Evolutionary conservation across 441 rosid species (phyloP), one percentile per base, ranked within the genome.

Genomic region (Lepidium campestre): DNA sequence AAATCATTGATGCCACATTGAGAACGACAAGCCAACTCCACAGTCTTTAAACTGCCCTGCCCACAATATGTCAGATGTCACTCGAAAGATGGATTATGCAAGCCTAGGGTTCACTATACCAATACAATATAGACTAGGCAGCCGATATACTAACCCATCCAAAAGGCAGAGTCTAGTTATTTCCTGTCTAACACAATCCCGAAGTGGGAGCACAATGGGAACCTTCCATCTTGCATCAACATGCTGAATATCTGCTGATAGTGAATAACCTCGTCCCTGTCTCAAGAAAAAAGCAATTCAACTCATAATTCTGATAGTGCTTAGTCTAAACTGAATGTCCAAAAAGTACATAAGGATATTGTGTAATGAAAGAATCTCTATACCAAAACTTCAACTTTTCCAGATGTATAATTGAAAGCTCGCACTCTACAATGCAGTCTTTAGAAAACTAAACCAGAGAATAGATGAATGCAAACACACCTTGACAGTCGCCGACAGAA

Each of bases 241-340:
- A 62, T 86, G 82, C 67, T 94, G 99, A 68, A 94, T 85, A 79
- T 91, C 99, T 45, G 97, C 97, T 13, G 97, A 79, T 62, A 94
- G 82, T 62, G 99, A 91, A 80, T 89, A 94, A 49, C 97, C 99
- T 74, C 81, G 85, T 41, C 97, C 99, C 99, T 94, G 86, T 71
- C 59, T 61, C 69, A 49, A 57, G 62, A 60, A 15, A 15, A 13
- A 23, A 13, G 46, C 31, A 58, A 59, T 12, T 49, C 15, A 72
- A 1, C 23, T 17, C 45, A 20, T 12, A 47, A 15, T 3, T 56
- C n/a, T 10, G 3, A 22, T 32, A 49, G 13, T 50, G 4, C n/a
- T 6, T 31, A 41, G 56, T 34, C 61, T 49, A n/a, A 14, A 35
- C 6, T 3, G 10, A 17, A 17, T 61, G 27, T 42, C 40, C 35